Evolutionary conservation across 139 green algal species (phyloP), one percentile per base, ranked within the genome.

Genomic region (Haematococcus lacustris): DNA sequence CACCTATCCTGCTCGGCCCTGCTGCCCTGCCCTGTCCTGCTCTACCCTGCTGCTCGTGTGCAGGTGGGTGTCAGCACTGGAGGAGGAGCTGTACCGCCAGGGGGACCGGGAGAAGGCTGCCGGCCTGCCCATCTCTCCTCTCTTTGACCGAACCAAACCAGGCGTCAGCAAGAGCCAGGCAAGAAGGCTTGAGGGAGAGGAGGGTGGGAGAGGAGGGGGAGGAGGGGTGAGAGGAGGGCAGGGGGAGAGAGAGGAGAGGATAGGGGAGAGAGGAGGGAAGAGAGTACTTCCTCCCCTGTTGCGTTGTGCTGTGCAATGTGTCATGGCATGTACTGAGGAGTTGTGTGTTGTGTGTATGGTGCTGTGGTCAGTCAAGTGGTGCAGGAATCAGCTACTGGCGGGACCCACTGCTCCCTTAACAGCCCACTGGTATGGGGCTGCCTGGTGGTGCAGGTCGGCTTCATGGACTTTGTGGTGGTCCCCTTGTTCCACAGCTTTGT

Each of bases 11-110:
- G 47, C 53, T n/a, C n/a, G n/a, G n/a, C n/a, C 32, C 53, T 37
- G n/a, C n/a, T n/a, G n/a, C n/a, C n/a, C n/a, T n/a, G n/a, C n/a
- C n/a, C n/a, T n/a, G n/a, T n/a, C n/a, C n/a, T n/a, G n/a, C n/a
- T n/a, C n/a, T n/a, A n/a, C n/a, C n/a, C n/a, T n/a, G n/a, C n/a
- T n/a, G n/a, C n/a, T n/a, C n/a, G n/a, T n/a, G n/a, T n/a, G n/a
- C 53, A 40, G 63, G 32, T 80, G 74, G 68, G 68, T 72, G 60
- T n/a, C 68, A 43, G n/a, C 26, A 26, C 68, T 80, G 57, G 66
- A 80, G 68, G 60, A 73, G 66, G 74, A 80, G 74, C 57, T 75
- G 37, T 80, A 70, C n/a, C 41, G 43, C n/a, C 68, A 80, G 68
- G 74, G 74, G 3, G 74, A 79, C 67, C n/a, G 7, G 4, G 74